Percentiles rank a stretch among this genome's conserved stretches.
Conservation (phyloP, 805 yeast species). For the Saturnispora serradocipensis region DNA sequence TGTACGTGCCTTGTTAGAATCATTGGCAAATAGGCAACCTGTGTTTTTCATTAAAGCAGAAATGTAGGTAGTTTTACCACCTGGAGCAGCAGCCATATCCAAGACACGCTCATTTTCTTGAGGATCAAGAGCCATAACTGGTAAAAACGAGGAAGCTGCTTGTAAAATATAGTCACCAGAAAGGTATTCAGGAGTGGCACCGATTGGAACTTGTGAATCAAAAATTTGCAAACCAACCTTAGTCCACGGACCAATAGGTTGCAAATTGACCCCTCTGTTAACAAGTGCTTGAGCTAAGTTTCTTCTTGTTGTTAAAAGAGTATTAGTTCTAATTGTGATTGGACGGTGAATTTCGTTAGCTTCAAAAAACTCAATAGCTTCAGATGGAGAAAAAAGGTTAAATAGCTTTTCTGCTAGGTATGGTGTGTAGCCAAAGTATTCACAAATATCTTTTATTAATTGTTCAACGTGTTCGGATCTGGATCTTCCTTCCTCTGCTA, state of each 20-base stretch:
- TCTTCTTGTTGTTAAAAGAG: conserved; percentile 87
- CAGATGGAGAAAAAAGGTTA: conserved; percentile 85
- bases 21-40: conserved; percentile 95
- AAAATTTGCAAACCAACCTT: conserved; percentile 95
- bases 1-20: conserved; percentile 92
- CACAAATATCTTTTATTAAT: conserved; percentile 76
- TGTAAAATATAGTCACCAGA: conserved; percentile 97
- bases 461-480: conserved; percentile 77
- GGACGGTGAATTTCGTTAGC: conserved; percentile 98
- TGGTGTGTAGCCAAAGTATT: conserved; percentile 87
- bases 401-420: conserved; percentile 91
- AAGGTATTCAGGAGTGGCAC: conserved; percentile 97
- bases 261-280: conserved; percentile 93
- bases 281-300: conserved; percentile 92
- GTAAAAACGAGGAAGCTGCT: conserved; percentile 96
- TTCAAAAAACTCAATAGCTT: conserved; percentile 96
- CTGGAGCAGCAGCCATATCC: conserved; percentile 99
- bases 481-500: conserved; percentile 79
- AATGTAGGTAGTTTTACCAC: conserved; percentile 94
- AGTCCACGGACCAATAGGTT: conserved; percentile 97
- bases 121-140: conserved; percentile 97
- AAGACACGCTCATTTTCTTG: conserved; percentile 90
- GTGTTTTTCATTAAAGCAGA: conserved; percentile 97
- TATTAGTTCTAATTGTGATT: conserved; percentile 94
- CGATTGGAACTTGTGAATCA: conserved; percentile 98